Conservation (phyloP, 139 green algal genomes). For the Eudorina sp. region DNA sequence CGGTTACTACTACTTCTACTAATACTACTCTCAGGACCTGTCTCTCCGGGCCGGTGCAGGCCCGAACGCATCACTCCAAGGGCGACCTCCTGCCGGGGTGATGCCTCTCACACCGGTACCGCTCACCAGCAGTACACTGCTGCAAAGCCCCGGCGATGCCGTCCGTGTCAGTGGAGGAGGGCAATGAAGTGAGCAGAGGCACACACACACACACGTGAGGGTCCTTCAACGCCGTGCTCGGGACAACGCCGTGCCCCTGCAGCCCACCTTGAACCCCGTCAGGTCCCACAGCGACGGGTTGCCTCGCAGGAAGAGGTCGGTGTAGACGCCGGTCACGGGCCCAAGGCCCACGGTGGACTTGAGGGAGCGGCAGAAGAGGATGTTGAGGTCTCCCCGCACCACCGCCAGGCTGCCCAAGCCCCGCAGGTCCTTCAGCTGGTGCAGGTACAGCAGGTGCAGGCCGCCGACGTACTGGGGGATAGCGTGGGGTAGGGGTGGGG, state of each 20-base stretch:
- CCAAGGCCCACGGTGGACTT: background rate
- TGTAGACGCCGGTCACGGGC: background rate
- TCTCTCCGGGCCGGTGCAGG: too few relatives aligned
- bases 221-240: background rate
- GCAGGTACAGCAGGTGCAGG: background rate
- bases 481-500: background rate
- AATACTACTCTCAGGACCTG: too few relatives aligned
- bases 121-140: too few relatives aligned
- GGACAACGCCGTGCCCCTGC: background rate
- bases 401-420: background rate
- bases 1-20: too few relatives aligned
- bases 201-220: background rate
- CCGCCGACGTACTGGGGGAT: conserved; percentile 11
- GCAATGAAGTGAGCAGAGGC: too few relatives aligned
- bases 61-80: too few relatives aligned
- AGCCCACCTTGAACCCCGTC: conserved; percentile 35
- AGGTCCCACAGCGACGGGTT: background rate
- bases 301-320: background rate
- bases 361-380: conserved; percentile 32
- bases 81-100: too few relatives aligned
- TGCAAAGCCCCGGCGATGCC: too few relatives aligned
- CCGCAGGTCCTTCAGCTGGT: background rate
- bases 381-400: conserved; percentile 27
- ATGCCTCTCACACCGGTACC: too few relatives aligned
- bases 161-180: too few relatives aligned